A percentile compares a stretch with the other conserved stretches of the same genome.
Evolutionary conservation across 345 rosid genomes (phyloP).

Genomic region (Eucalyptus microcorys): DNA sequence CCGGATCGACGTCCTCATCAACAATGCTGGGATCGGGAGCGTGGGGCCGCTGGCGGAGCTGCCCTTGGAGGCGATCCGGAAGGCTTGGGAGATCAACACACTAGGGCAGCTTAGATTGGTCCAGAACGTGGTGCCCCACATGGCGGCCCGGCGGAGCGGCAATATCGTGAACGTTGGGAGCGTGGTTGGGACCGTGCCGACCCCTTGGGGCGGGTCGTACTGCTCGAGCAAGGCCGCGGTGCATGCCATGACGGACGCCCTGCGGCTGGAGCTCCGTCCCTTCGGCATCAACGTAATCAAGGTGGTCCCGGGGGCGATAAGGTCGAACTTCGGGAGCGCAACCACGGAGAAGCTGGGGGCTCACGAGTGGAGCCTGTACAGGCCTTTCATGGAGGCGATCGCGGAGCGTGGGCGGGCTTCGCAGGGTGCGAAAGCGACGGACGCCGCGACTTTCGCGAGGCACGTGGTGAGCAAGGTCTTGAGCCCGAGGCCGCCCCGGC

Average conservation of each 20-base stretch:
- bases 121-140: constrained; percentile 57
- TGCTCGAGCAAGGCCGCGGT: constrained; percentile 52
- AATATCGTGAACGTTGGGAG: constrained; percentile 45
- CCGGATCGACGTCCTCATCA: constrained; percentile 33
- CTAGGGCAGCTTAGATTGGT: constrained; percentile 51
- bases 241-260: constrained; percentile 35
- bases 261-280: constrained; percentile 43
- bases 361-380: constrained; percentile 44
- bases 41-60: constrained; percentile 49
- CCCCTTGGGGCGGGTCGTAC: constrained; percentile 65
- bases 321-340: constrained; percentile 38
- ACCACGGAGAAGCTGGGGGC: constrained; percentile 8
- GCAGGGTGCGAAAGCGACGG: constrained; percentile 27
- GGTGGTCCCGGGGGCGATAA: constrained; percentile 41
- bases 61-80: constrained; percentile 18
- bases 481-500: constrained; percentile 40
- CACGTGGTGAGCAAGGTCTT: constrained; percentile 41
- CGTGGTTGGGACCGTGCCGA: constrained; percentile 40
- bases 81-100: constrained; percentile 53
- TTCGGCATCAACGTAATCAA: constrained; percentile 39
- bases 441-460: constrained; percentile 30
- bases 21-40: constrained; percentile 50
- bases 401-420: constrained; percentile 45
- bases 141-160: constrained; percentile 36
- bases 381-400: constrained; percentile 34